Evolutionary conservation across 2,329 filamentous ascomycete species (phyloP).

Genomic region (Berkeleyomyces rouxiae): DNA sequence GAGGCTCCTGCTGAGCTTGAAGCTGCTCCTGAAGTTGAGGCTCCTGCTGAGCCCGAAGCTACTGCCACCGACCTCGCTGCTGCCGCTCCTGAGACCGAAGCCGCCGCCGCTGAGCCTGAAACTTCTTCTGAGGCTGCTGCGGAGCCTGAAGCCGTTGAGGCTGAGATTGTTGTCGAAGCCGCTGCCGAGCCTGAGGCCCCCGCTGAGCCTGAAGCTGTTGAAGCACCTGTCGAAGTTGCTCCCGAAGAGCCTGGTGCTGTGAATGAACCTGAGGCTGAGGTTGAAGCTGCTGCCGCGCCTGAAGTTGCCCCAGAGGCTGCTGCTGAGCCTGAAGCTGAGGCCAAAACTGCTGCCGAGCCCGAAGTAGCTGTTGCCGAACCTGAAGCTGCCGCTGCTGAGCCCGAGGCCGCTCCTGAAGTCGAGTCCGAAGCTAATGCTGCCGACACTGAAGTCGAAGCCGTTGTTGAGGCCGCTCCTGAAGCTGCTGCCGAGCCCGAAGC

Average conservation of each 20-base stretch:
- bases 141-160: background rate
- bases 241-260: background rate
- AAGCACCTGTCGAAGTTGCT: background rate
- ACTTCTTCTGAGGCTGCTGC: constrained; percentile 1
- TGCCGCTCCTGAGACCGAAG: background rate
- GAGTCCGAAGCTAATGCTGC: constrained; percentile 1
- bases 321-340: background rate
- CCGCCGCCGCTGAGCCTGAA: background rate
- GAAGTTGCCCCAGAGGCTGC: background rate
- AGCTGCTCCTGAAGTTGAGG: background rate
- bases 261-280: background rate
- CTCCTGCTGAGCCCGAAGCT: constrained; percentile 8
- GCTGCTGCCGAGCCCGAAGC: background rate
- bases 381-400: constrained; percentile 8
- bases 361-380: background rate
- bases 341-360: background rate
- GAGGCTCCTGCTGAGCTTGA: constrained; percentile 4
- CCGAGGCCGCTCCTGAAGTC: constrained; percentile 8
- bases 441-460: background rate
- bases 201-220: background rate
- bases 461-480: background rate
- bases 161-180: background rate
- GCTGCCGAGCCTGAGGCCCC: background rate
- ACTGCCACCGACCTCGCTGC: constrained; percentile 4
- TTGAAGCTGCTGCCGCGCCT: no score